Base-by-base conservation (phyloP, 1,139 yeast species). In the Yamadazyma diddensiae region DNA sequence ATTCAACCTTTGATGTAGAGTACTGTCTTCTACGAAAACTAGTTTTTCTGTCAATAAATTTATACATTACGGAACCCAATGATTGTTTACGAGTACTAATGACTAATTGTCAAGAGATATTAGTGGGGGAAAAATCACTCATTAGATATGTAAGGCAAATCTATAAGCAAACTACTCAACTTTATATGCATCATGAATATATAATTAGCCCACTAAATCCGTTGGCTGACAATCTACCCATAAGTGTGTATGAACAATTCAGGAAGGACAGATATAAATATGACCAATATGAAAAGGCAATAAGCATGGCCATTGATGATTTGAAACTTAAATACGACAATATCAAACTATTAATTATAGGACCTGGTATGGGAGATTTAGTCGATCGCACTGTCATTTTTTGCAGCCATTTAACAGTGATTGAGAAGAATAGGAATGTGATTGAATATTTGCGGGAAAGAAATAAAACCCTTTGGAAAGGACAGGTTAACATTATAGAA, bases 321-420 rank as follows among this genome's bases (percentile, higher is more conserved):
- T 39, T 60, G 15, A 18, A 14, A 5, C 16, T 20, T 1, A 19
- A 24, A 9, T 15, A 31, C 5, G 15, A 31, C 3, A 11, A 14
- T 1, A 19, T 53, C 3, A 36, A 38, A 1, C 58, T 86, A 4
- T 68, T 86, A 6, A 70, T 88, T 1, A 79, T 82, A 3, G 97
- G 97, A 0, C 94, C 96, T 0, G 97, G 97, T 0, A 60, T 86
- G 33, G 97, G 97, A 0, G 88, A 92, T 1, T 57, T 87, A 23
- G 78, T 86, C 2, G 80, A 80, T 30, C 41, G 38, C 20, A 32
- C 42, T 15, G 26, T 37, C 12, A 35, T 34, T 10, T 21, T 16
- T 15, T 21, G 27, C 25, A 22, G 25, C 13, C 18, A 28, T 26
- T 31, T 27, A 16, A 28, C 7, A 37, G 55, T 62, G 0, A 59